These are phyloP conservation scores for Cardamine resedifolia DNA, from an alignment of 345 rosid genomes.

Conservation along the genomic window DNA sequence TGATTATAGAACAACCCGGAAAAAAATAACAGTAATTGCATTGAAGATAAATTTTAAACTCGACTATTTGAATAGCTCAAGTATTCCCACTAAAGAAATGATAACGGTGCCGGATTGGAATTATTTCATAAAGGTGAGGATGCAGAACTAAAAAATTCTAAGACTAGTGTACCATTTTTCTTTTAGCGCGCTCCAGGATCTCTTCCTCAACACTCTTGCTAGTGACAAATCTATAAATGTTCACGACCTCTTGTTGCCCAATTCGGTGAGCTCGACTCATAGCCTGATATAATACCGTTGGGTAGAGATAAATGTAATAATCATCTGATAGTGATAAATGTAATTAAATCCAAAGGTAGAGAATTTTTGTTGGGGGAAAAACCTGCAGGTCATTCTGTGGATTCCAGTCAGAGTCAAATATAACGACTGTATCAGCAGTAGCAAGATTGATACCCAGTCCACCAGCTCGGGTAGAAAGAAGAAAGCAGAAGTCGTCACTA, in stretches of 20 bases:
- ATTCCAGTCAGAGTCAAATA: slow-evolving; percentile 99
- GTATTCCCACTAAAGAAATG: background rate
- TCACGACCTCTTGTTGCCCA: slow-evolving; percentile 98
- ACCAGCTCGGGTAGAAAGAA: slow-evolving; percentile 98
- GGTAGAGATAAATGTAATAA: slow-evolving; percentile 9
- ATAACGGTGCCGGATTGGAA: background rate
- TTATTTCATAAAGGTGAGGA: slow-evolving; percentile 14
- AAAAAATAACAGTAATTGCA: background rate
- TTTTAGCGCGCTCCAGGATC: slow-evolving; percentile 96
- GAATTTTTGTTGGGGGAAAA: background rate
- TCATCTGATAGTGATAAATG: slow-evolving; percentile 10
- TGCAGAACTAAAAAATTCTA: slow-evolving; percentile 17
- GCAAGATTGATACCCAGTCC: slow-evolving; percentile 99
- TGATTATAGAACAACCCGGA: background rate
- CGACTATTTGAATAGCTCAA: background rate
- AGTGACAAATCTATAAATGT: slow-evolving; percentile 97
- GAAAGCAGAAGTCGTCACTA: slow-evolving; percentile 99
- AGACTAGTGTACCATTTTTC: slow-evolving; percentile 75
- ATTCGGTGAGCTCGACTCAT: slow-evolving; percentile 99
- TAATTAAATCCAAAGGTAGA: slow-evolving; percentile 12
- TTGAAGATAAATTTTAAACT: background rate
- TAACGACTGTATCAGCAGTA: slow-evolving; percentile 96
- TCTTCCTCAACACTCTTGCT: slow-evolving; percentile 99
- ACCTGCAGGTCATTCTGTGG: slow-evolving; percentile 99
- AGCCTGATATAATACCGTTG: slow-evolving; percentile 57